Base-by-base conservation (phyloP, 345 rosid genomes). In the Corymbia maculata region DNA sequence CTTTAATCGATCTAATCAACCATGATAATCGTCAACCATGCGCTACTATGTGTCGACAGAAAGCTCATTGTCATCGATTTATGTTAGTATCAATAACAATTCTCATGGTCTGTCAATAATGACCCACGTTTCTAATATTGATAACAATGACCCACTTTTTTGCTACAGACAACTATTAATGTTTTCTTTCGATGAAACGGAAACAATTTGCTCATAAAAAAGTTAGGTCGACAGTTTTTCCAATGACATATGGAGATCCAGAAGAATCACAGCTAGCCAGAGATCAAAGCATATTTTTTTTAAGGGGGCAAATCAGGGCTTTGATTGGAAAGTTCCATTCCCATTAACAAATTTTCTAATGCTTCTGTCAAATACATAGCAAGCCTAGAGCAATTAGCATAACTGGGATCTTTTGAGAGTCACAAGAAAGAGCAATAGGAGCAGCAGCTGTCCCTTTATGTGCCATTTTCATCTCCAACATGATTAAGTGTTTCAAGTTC, bases 11-110 rank as follows among this genome's bases (percentile, higher is more conserved):
- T 3, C 5, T n/a, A 1, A 64, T n/a, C 42, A 7, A n/a, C 5
- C 75, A n/a, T n/a, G 2, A 13, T 64, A 64, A 64, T n/a, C 13
- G 19, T n/a, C 3, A 64, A 0, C 19, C 7, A n/a, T 64, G 42
- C 0, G 4, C 75, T 7, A n/a, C 3, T n/a, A 13, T 64, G 5
- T 64, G 1, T n/a, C 42, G 19, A n/a, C 42, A 64, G 7, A 15
- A n/a, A 64, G 14, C 75, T 64, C 4, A 64, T 3, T 0, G 30
- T 14, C 36, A n/a, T 13, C 0, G 0, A n/a, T n/a, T 14, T n/a
- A 61, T 28, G 5, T n/a, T 13, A 13, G n/a, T n/a, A n/a, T n/a
- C 2, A 0, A 64, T 4, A n/a, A 64, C 30, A 64, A 64, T 64
- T 64, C 16, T 16, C 4, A 9, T 0, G 1, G 75, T n/a, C 32